Evolutionary conservation across 768 basidiomycete genomes (phyloP), one percentile per base, ranked within the genome.

Genomic region (Amanita inopinata): DNA sequence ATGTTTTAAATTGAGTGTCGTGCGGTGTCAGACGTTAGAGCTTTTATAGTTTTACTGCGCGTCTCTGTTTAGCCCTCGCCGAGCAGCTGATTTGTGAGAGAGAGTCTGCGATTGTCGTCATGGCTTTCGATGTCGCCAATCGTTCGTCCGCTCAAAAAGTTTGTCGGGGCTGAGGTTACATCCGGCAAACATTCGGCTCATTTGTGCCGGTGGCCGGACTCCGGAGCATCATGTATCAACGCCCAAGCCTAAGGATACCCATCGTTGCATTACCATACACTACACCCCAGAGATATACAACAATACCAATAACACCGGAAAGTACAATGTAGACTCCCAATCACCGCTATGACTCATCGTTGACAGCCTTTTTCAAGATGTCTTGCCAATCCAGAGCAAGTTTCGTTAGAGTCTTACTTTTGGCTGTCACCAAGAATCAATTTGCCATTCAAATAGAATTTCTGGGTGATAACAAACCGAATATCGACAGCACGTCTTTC

Each of bases 321-420:
- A 31, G 28, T 34, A 35, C 30, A 31, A 35, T 24, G 35, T 30
- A n/a, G n/a, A n/a, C 25, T 12, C 11, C 4, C 41, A 23, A 10
- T 4, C 20, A 20, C 25, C 17, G 15, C 34, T 44, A 44, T 28
- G 17, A 54, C n/a, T 77, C 78, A 39, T 80, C 78, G 41, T 56
- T 68, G 23, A 61, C 62, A 9, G 80, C 72, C 55, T 71, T 83
- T 62, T 77, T 83, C 47, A 92, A 58, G 28, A 70, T 68, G 45
- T 90, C 88, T 58, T 90, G 85, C 83, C 87, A 93, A 50, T 88
- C 83, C 49, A 74, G 56, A 5, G 80, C 88, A 17, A 92, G 66
- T 51, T 81, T 78, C 3, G 78, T 73, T 43, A 92, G 56, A 0
- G 80, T 81, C 54, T 84, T 83, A 57, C 83, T 87, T 41, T 74